Conservation (phyloP, 441 rosid genomes). For the Adansonia madagascariensis region DNA sequence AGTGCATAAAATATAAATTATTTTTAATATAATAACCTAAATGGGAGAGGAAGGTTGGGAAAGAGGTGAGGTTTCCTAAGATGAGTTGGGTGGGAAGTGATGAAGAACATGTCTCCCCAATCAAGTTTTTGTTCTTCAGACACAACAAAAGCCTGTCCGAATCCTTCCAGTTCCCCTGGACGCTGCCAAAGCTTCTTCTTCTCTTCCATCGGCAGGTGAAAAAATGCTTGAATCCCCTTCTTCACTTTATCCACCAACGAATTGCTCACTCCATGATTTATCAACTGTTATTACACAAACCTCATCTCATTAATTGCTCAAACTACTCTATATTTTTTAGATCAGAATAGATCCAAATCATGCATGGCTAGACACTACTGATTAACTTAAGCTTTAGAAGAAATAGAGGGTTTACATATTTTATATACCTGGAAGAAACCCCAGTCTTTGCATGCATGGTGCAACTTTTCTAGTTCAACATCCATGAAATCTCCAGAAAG, state of each 20-base stretch:
- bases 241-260: constrained; percentile 32
- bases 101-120: constrained; percentile 26
- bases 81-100: background rate
- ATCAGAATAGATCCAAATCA: no score
- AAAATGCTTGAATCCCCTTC: constrained; percentile 32
- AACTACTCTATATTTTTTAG: background rate
- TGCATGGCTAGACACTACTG: background rate
- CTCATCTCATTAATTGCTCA: background rate
- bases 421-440: constrained; percentile 46
- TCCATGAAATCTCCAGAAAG: constrained; percentile 14
- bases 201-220: constrained; percentile 40
- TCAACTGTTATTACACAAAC: constrained; percentile 25
- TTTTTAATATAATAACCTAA: background rate
- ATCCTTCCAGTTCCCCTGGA: constrained; percentile 36
- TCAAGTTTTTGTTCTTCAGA: constrained; percentile 42
- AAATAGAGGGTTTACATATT: background rate
- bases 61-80: constrained; percentile 21
- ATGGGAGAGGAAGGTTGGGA: constrained; percentile 8
- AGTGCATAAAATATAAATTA: background rate
- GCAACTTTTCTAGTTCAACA: constrained; percentile 38
- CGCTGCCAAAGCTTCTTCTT: constrained; percentile 40
- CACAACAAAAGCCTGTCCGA: constrained; percentile 40
- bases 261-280: constrained; percentile 42
- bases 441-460: constrained; percentile 47
- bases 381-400: background rate